These are phyloP conservation scores for Quillaja saponaria DNA, from an alignment of 306 rosid genomes.

Conservation along the genomic window DNA sequence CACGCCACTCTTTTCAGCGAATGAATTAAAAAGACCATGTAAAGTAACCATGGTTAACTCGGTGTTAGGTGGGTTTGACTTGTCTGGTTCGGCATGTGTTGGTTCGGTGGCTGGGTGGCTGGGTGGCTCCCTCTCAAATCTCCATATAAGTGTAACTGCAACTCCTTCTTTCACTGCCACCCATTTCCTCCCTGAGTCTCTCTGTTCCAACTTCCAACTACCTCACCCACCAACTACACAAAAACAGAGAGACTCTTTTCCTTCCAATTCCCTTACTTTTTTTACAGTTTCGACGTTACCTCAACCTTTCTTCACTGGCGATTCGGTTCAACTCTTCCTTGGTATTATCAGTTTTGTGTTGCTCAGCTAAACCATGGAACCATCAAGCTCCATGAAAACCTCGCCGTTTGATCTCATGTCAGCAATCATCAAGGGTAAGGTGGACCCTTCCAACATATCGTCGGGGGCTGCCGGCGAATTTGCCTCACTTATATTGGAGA, in stretches of 20 bases:
- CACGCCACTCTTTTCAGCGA: too few species aligned
- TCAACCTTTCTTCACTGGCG: neutral
- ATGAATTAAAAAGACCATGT: neutral
- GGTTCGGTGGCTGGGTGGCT: neutral
- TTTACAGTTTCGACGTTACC: neutral
- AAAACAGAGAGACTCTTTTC: conserved; percentile 15
- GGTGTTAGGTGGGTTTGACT: conserved; percentile 64
- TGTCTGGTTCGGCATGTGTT: conserved; percentile 52
- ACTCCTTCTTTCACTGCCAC: conserved; percentile 12
- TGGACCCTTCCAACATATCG: conserved; percentile 66
- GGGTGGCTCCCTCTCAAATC: neutral
- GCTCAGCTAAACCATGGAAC: conserved; percentile 42
- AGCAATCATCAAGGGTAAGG: conserved; percentile 69
- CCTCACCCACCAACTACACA: conserved; percentile 27
- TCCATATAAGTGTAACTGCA: too few species aligned
- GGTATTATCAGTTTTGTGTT: neutral
- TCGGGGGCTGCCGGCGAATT: conserved; percentile 43
- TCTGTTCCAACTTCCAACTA: conserved; percentile 39
- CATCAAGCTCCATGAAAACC: conserved; percentile 66
- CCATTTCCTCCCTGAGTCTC: conserved; percentile 8
- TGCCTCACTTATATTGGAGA: conserved; percentile 58
- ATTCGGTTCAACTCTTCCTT: neutral
- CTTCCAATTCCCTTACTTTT: neutral
- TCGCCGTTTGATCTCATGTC: conserved; percentile 90
- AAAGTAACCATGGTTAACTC: conserved; percentile 41